Base-by-base conservation (phyloP, 495 filamentous ascomycete genomes). In the Tuber borchii region DNA sequence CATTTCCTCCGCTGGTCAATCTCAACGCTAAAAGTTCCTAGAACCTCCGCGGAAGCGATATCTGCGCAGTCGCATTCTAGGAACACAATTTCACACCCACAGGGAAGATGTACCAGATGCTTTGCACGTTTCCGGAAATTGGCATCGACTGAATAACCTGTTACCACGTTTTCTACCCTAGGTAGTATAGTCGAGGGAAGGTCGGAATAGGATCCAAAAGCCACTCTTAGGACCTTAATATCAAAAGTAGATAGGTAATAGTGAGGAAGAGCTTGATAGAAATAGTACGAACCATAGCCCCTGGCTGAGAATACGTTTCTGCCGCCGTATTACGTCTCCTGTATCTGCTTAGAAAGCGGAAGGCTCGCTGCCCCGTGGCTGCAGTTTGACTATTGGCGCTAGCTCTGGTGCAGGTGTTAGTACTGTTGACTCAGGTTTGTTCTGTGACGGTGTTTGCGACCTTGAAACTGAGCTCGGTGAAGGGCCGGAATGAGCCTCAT, bases 21-120 rank as follows among this genome's bases (percentile, higher is more conserved):
- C 80, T 97, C 94, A 2, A 86, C 82, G 31, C 86, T 86, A 85
- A 97, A 99, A 2, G 86, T 85, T 26, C 88, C 89, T 22, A 99
- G 85, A 17, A 95, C 87, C 70, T 94, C 93, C 2, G 90, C 87
- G 9, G 88, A 85, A 26, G 98, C 93, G 22, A 94, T 89, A 78
- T 97, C 95, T 1, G 93, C 93, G 95, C 95, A 99, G 83, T 99
- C 93, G 80, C 95, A 99, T 84, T 98, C 95, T 0, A 99, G 85
- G 80, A 98, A 98, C 78, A 88, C 92, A 61, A 98, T 93, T 76
- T 97, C 93, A 84, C 95, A 97, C 2, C 95, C 95, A 73, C 93
- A 89, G 0, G 95, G 95, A 20, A 99, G 88, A 83, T 99, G 95
- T 12, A 90, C 90, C 2, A 99, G 87, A 80, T 98, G 98, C 83